phyloP scores from a whole-genome alignment of 2,329 filamentous ascomycete genomes.

The Pleoardoris graminearum region DNA sequence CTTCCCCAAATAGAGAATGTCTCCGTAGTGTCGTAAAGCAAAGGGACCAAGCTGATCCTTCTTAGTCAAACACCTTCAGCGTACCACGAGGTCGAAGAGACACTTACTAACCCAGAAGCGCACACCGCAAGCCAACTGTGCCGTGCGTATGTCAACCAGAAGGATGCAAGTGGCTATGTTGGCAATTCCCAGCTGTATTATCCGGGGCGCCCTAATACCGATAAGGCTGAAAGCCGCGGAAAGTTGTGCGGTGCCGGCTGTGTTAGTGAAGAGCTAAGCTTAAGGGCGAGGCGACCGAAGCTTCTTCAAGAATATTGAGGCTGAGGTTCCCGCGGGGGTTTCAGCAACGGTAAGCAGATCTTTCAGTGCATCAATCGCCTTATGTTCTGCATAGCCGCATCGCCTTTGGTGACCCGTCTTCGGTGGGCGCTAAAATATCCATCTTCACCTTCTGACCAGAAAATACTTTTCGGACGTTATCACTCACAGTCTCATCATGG shows the following conservation, averaged over 20 bases:
- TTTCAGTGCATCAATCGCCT: slow-evolving; percentile 15
- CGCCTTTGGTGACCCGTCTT: background rate
- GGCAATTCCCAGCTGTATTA: slow-evolving; percentile 13
- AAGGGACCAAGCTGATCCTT: background rate
- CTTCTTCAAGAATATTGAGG: background rate
- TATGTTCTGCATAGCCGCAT: slow-evolving; percentile 18
- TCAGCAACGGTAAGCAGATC: slow-evolving; percentile 12
- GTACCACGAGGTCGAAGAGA: background rate
- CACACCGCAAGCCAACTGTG: slow-evolving; percentile 6
- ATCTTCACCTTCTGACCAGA: background rate
- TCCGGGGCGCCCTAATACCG: slow-evolving; percentile 18
- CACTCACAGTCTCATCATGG: background rate
- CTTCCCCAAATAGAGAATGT: background rate
- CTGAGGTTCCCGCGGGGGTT: background rate
- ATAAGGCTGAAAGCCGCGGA: slow-evolving; percentile 29
- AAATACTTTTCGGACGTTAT: background rate
- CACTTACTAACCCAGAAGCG: slow-evolving; percentile 1
- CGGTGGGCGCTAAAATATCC: background rate
- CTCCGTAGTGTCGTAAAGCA: background rate
- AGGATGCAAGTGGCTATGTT: slow-evolving; percentile 28
- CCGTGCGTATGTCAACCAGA: background rate
- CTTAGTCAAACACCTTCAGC: background rate
- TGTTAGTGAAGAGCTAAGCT: slow-evolving; percentile 14
- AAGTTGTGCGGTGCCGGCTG: slow-evolving; percentile 5
- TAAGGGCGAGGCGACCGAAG: background rate